A percentile compares a stretch with the other conserved stretches of the same genome.
Conservation (phyloP, 2,329 filamentous ascomycete species). For the Claviceps quebecensis region DNA sequence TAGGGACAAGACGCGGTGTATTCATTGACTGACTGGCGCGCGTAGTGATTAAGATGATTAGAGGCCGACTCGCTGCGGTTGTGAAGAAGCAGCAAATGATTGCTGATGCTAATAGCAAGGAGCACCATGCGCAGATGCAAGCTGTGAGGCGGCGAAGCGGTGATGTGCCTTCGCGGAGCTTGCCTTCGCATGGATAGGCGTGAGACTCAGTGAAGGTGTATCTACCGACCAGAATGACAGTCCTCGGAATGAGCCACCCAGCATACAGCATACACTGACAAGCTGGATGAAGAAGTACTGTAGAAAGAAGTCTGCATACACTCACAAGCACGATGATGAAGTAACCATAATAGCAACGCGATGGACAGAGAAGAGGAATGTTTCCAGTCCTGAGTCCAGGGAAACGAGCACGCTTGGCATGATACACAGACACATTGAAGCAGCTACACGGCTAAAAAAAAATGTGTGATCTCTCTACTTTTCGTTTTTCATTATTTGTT, state of each 20-base stretch:
- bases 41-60: conserved; percentile 50
- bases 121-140: conserved; percentile 29
- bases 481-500: not conserved
- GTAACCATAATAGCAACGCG: not conserved
- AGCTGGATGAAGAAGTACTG: not conserved
- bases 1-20: no score
- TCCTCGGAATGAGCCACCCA: no score
- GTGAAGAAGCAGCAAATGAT: conserved; percentile 49
- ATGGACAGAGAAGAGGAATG: not conserved
- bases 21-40: not conserved
- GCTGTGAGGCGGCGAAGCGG: conserved; percentile 37
- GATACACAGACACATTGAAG: not conserved
- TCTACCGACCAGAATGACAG: not conserved
- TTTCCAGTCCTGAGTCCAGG: not conserved
- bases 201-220: conserved; percentile 7
- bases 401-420: not conserved
- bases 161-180: conserved; percentile 40
- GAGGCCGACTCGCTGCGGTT: conserved; percentile 38
- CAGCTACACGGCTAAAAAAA: conserved; percentile 3
- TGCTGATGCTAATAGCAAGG: conserved; percentile 38
- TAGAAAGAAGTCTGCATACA: no score
- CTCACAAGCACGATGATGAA: not conserved
- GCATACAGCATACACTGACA: not conserved
- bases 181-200: conserved; percentile 32
- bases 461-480: not conserved